Evolutionary conservation across 345 rosid species (phyloP).

Genomic region (Erucastrum elatum): DNA sequence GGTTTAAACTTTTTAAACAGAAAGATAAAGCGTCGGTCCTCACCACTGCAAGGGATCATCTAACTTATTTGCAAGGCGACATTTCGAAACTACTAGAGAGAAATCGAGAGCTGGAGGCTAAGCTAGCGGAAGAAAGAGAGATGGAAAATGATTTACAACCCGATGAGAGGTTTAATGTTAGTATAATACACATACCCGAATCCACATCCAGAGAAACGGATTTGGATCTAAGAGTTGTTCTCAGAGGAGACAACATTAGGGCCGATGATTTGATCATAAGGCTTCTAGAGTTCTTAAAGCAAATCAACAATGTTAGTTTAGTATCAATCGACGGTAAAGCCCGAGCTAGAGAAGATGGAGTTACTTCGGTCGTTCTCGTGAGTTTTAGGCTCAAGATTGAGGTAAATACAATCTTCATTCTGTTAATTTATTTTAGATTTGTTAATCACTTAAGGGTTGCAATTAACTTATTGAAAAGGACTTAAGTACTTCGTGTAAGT

Average conservation of each 20-base stretch:
- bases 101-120: constrained; percentile 53
- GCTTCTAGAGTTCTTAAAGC: constrained; percentile 67
- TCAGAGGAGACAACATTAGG: constrained; percentile 45
- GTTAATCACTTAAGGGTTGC: background rate
- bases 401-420: constrained; percentile 4
- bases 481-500: background rate
- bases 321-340: constrained; percentile 56
- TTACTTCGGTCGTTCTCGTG: constrained; percentile 38
- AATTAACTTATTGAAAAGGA: background rate
- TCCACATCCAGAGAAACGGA: constrained; percentile 48
- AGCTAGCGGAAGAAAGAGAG: constrained; percentile 29
- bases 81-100: constrained; percentile 49
- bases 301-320: constrained; percentile 47
- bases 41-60: constrained; percentile 51
- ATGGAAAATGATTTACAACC: constrained; percentile 21
- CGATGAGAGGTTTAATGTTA: constrained; percentile 43
- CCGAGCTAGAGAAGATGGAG: constrained; percentile 33
- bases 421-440: background rate
- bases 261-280: constrained; percentile 45
- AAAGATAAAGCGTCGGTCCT: constrained; percentile 80
- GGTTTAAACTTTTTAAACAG: constrained; percentile 32
- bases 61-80: constrained; percentile 52
- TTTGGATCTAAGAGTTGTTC: constrained; percentile 52
- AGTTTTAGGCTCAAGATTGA: constrained; percentile 3
- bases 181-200: constrained; percentile 41